phyloP scores from a whole-genome alignment of 176 grass and related monocot species.

The sorghum (Sorghum bicolor) region Sorghum_bicolor_NCBIv3 NC_012870.2:61722001-61722500 shows the following conservation, averaged over 20 bases:
- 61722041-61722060: too few relatives aligned
- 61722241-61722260: background rate
- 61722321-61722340: too few relatives aligned
- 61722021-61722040: too few relatives aligned
- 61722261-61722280: background rate
- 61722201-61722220: background rate
- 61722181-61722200: background rate
- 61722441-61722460: background rate
- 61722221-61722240: background rate
- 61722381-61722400: background rate
- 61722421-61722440: too few relatives aligned
- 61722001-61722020: too few relatives aligned
- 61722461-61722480: background rate
- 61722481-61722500: background rate
- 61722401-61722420: too few relatives aligned
- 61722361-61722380: background rate
- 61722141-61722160: too few relatives aligned
- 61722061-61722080: background rate
- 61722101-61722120: background rate
- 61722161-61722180: background rate
- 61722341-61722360: background rate
- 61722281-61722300: background rate
- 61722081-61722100: background rate
- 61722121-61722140: too few relatives aligned
- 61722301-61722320: background rate